Evolutionary conservation across 345 rosid genomes (phyloP).

Genomic region (Alliaria petiolata): DNA sequence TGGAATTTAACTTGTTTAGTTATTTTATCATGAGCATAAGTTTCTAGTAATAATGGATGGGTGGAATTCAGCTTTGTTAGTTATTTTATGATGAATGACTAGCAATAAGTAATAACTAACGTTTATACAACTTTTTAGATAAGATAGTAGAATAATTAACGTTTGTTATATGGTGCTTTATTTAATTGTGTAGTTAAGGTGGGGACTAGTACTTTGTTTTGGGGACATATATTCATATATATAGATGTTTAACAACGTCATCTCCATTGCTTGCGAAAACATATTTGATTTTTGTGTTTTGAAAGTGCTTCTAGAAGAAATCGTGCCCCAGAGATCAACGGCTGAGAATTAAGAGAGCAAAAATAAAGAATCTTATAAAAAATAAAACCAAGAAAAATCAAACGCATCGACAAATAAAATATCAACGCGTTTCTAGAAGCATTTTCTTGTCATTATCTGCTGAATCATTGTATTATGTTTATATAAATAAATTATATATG

Average conservation of each 20-base stretch:
- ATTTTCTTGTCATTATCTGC: neutral
- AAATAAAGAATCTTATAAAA: neutral
- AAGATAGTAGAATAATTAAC: neutral
- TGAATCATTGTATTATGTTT: neutral
- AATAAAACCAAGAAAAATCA: neutral
- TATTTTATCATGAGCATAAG: conserved; percentile 3
- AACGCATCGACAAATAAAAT: conserved; percentile 21
- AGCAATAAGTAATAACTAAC: neutral
- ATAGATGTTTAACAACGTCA: too few relatives aligned
- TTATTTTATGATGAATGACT: conserved; percentile 6
- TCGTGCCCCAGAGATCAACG: conserved; percentile 2
- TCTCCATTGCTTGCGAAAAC: too few relatives aligned
- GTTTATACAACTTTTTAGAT: neutral
- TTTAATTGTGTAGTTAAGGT: conserved; percentile 9
- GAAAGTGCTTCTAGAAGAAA: conserved; percentile 21
- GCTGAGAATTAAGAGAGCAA: neutral
- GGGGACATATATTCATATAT: too few relatives aligned
- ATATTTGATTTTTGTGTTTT: neutral
- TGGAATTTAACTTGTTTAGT: neutral
- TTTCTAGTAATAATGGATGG: neutral
- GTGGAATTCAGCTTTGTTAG: neutral
- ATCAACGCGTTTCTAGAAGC: conserved; percentile 33
- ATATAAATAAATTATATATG: neutral
- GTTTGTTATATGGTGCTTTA: neutral
- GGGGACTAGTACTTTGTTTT: conserved; percentile 1